phyloP scores from a whole-genome alignment of 148 eudicot genomes.

The Amaranthus palmeri region DNA sequence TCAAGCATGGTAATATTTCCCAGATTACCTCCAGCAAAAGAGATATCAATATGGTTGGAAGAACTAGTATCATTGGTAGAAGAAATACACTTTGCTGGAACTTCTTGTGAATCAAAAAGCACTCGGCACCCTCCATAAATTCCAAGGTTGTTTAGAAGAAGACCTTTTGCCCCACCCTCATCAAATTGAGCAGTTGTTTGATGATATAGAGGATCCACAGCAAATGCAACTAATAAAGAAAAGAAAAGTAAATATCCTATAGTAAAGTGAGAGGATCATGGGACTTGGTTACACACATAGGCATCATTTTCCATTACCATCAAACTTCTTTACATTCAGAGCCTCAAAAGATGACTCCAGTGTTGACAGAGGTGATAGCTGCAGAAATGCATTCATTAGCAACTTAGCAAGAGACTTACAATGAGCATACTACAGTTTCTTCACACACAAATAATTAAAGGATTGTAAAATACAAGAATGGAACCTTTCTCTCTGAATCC shows the following conservation, averaged over 20 bases:
- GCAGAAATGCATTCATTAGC: conserved; percentile 26
- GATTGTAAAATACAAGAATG: not conserved
- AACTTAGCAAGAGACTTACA: not conserved
- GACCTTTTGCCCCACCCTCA: conserved; percentile 99
- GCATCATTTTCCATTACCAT: conserved; percentile 41
- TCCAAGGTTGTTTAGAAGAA: conserved; percentile 86
- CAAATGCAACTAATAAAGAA: conserved; percentile 68
- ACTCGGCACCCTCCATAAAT: conserved; percentile 82
- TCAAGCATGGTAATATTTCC: not conserved
- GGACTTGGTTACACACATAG: not conserved
- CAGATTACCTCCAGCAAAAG: conserved; percentile 71
- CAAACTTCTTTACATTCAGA: conserved; percentile 88
- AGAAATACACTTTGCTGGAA: conserved; percentile 68
- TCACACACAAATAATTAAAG: not conserved
- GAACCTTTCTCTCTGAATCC: conserved; percentile 27
- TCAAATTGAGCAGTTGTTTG: conserved; percentile 98
- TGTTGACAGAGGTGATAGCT: conserved; percentile 86
- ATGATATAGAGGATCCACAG: conserved; percentile 94
- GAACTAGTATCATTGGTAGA: conserved; percentile 28
- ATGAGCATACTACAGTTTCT: not conserved
- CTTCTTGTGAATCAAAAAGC: conserved; percentile 91
- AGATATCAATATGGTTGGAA: conserved; percentile 54
- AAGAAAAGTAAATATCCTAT: conserved; percentile 10
- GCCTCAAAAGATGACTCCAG: conserved; percentile 86
- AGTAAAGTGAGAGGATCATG: not conserved